Conservation (phyloP, 306 rosid species). For the Heteromeles arbutifolia region DNA sequence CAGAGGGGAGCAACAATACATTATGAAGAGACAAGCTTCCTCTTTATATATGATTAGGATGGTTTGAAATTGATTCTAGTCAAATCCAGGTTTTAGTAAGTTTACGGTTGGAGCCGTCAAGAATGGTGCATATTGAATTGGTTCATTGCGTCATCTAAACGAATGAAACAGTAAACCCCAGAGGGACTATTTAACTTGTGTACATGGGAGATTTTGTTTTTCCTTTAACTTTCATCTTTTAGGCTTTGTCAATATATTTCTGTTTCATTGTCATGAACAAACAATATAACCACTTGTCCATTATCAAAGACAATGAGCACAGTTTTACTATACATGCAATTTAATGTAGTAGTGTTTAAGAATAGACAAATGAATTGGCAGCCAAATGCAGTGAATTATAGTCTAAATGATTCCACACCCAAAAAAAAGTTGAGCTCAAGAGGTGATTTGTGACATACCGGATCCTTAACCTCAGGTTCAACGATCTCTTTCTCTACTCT, state of each 20-base stretch:
- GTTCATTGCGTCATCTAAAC: not conserved
- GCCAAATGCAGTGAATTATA: not conserved
- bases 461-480: constrained; percentile 57
- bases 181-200: not conserved
- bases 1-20: not conserved
- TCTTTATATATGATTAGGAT: not conserved
- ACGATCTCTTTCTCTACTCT: constrained; percentile 63
- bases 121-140: not conserved
- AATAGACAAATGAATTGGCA: not conserved
- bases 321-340: not conserved
- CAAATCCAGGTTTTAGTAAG: not conserved
- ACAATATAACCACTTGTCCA: not conserved
- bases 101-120: not conserved
- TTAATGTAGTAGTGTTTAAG: not conserved
- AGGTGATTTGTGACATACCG: constrained; percentile 30
- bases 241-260: not conserved
- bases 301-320: not conserved
- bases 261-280: not conserved
- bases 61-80: not conserved
- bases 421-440: not conserved
- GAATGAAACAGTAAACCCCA: not conserved
- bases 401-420: not conserved
- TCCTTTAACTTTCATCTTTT: too few relatives aligned
- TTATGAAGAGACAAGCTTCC: not conserved
- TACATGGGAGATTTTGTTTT: not conserved